Percentiles rank a stretch among this genome's conserved stretches.
Evolutionary conservation across 257 asterid genomes (phyloP).

Genomic region (Verbena officinalis): DNA sequence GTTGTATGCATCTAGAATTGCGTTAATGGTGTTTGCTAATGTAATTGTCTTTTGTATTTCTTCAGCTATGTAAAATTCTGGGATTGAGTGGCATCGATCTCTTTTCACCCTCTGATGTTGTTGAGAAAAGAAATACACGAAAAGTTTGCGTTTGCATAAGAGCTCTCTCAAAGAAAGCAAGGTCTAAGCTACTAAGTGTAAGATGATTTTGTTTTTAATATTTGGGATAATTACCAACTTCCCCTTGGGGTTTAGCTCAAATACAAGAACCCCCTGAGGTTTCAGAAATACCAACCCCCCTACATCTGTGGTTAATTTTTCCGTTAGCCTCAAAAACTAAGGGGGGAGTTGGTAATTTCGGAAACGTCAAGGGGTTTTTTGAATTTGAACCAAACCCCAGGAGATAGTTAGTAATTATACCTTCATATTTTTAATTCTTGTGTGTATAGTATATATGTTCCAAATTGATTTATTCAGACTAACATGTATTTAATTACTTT

Average conservation of each 20-base stretch:
- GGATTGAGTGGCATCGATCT: slow-evolving; percentile 94
- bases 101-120: slow-evolving; percentile 94
- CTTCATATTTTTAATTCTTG: neutral
- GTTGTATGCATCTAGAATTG: too few relatives aligned
- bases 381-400: too few relatives aligned
- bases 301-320: too few relatives aligned
- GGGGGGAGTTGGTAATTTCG: too few relatives aligned
- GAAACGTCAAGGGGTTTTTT: too few relatives aligned
- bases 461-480: neutral
- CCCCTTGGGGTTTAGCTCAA: too few relatives aligned
- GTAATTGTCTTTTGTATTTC: slow-evolving; percentile 10
- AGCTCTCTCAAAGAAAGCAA: slow-evolving; percentile 81
- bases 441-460: slow-evolving; percentile 2
- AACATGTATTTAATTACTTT: slow-evolving; percentile 13
- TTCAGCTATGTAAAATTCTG: slow-evolving; percentile 75
- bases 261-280: too few relatives aligned
- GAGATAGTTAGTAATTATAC: too few relatives aligned
- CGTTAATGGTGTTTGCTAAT: neutral
- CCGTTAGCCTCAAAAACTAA: too few relatives aligned
- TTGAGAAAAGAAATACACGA: slow-evolving; percentile 73
- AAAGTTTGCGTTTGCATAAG: slow-evolving; percentile 92
- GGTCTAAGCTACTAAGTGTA: slow-evolving; percentile 78
- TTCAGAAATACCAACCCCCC: too few relatives aligned
- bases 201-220: slow-evolving; percentile 27
- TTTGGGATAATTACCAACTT: too few relatives aligned